Conservation (phyloP, 2,329 filamentous ascomycete genomes). For the Helicocarpus griseus region DNA sequence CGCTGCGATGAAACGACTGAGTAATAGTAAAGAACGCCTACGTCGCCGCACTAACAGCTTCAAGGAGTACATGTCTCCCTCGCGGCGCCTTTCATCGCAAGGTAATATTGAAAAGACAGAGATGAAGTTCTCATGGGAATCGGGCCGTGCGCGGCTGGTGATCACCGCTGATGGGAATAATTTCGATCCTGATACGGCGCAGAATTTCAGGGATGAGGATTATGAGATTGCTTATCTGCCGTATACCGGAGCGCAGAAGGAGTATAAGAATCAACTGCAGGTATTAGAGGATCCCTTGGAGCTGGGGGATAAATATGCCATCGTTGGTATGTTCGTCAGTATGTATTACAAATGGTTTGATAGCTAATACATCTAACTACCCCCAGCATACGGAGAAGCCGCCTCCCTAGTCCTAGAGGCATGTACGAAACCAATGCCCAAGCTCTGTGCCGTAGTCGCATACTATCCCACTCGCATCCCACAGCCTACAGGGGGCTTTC, state of each 20-base stretch:
- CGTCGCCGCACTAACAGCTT: background rate
- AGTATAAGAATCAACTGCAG: slow-evolving; percentile 42
- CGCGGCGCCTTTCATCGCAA: background rate
- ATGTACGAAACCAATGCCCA: slow-evolving; percentile 48
- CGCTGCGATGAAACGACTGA: background rate
- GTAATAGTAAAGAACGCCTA: background rate
- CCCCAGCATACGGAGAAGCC: slow-evolving; percentile 51
- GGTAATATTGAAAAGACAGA: background rate
- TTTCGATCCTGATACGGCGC: slow-evolving; percentile 8
- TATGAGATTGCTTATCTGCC: slow-evolving; percentile 51
- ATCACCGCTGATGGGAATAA: slow-evolving; percentile 8
- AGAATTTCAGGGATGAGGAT: slow-evolving; percentile 39
- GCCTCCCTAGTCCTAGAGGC: slow-evolving; percentile 51
- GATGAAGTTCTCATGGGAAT: background rate
- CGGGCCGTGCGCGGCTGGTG: slow-evolving; percentile 2
- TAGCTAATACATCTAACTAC: slow-evolving; percentile 1
- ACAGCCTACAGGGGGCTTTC: slow-evolving; percentile 30
- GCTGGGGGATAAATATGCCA: slow-evolving; percentile 50
- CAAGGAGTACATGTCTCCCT: background rate
- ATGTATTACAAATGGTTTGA: background rate
- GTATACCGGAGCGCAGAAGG: slow-evolving; percentile 42
- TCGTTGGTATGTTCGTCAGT: slow-evolving; percentile 30
- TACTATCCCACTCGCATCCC: slow-evolving; percentile 56
- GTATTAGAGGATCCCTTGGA: slow-evolving; percentile 46
- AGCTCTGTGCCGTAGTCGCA: slow-evolving; percentile 49